Conservation (phyloP, 164 flowering plant species). For the Macadamia tetraphylla region DNA sequence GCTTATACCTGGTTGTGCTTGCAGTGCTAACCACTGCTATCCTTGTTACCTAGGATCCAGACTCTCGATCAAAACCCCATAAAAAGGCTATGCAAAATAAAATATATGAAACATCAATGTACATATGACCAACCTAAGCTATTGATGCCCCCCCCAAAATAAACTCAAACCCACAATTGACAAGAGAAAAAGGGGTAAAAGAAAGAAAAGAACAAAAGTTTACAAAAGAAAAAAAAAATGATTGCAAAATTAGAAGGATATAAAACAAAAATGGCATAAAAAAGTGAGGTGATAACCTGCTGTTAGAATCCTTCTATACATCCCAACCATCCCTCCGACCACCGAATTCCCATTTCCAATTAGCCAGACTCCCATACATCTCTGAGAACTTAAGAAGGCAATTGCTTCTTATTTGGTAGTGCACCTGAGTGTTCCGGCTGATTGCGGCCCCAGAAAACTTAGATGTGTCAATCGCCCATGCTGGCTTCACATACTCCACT, state of each 20-base stretch:
- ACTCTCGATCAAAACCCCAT: not conserved
- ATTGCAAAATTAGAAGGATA: not conserved
- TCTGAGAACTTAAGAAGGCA: slow-evolving; percentile 53
- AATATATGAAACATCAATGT: slow-evolving; percentile 1
- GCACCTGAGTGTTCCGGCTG: slow-evolving; percentile 57
- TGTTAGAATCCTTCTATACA: slow-evolving; percentile 25
- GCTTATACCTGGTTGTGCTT: too few species aligned
- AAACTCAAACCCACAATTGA: not conserved
- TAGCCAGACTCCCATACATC: slow-evolving; percentile 52
- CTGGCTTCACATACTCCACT: slow-evolving; percentile 69
- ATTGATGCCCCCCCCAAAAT: not conserved
- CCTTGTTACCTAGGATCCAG: too few species aligned
- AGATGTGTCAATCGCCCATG: slow-evolving; percentile 77
- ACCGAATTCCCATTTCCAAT: slow-evolving; percentile 42
- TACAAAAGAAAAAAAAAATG: not conserved
- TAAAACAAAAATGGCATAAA: not conserved
- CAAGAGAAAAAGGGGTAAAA: slow-evolving; percentile 1
- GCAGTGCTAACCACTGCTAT: too few species aligned
- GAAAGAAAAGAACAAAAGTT: not conserved
- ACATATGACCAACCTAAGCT: slow-evolving; percentile 1
- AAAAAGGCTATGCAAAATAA: not conserved
- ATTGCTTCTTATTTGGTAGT: slow-evolving; percentile 49
- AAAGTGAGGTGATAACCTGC: slow-evolving; percentile 12
- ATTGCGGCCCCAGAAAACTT: slow-evolving; percentile 75
- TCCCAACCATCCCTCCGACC: slow-evolving; percentile 71